These are phyloP conservation scores for Bondarzewia mesenterica DNA, from an alignment of 1,284 basidiomycete species.

Conservation along the genomic window DNA sequence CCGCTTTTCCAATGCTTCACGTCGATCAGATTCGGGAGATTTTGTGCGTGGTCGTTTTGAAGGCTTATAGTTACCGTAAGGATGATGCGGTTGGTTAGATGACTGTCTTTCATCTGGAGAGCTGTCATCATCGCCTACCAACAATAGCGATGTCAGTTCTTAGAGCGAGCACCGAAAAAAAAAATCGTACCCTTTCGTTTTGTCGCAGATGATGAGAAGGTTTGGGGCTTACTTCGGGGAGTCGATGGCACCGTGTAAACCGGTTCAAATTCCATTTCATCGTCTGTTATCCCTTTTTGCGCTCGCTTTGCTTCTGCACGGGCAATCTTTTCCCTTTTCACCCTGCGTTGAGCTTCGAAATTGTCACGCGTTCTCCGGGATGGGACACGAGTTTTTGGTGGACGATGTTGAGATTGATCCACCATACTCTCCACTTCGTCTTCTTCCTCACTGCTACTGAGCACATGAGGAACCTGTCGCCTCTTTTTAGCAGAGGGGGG, in stretches of 20 bases:
- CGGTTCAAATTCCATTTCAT: neutral
- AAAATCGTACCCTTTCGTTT: constrained; percentile 41
- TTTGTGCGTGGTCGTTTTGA: constrained; percentile 41
- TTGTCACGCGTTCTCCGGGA: constrained; percentile 9
- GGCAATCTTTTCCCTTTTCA: neutral
- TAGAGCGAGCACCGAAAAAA: too few relatives aligned
- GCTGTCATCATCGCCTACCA: too few relatives aligned
- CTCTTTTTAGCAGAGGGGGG: constrained; percentile 11
- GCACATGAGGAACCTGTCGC: constrained; percentile 7
- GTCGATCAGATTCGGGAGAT: constrained; percentile 32
- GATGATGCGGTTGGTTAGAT: neutral
- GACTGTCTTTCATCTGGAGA: neutral
- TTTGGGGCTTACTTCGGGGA: constrained; percentile 1
- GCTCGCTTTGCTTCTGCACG: constrained; percentile 1
- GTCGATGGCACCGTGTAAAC: constrained; percentile 2
- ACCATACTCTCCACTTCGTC: constrained; percentile 26
- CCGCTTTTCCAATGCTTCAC: constrained; percentile 29
- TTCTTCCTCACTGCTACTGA: constrained; percentile 31
- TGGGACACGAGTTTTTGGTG: constrained; percentile 8
- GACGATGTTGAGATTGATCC: constrained; percentile 25
- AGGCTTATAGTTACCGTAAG: constrained; percentile 13
- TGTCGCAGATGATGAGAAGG: constrained; percentile 14
- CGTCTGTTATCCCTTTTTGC: neutral
- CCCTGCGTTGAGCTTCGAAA: neutral
- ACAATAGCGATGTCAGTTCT: too few relatives aligned